A percentile compares a stretch with the other conserved stretches of the same genome.
These are phyloP conservation scores for Aspergillus vadensis DNA, from an alignment of 2,329 filamentous ascomycete genomes.

Conservation along the genomic window DNA sequence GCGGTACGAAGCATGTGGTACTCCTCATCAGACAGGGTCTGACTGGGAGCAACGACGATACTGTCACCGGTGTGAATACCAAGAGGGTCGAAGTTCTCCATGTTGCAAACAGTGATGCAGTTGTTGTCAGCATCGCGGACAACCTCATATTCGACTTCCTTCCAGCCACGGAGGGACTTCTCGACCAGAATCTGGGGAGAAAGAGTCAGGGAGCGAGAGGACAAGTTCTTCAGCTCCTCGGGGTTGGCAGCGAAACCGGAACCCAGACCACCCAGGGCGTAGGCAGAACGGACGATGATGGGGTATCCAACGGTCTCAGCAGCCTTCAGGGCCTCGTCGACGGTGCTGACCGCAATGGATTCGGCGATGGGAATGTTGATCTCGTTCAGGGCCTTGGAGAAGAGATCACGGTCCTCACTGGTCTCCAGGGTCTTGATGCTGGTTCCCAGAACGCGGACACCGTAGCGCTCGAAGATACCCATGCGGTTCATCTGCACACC, in stretches of 20 bases:
- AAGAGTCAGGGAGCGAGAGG: conserved; percentile 86
- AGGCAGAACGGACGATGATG: conserved; percentile 96
- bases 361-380: conserved; percentile 97
- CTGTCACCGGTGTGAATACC: conserved; percentile 98
- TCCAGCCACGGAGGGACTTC: conserved; percentile 99
- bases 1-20: conserved; percentile 99
- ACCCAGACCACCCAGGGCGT: conserved; percentile 91
- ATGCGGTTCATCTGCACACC: conserved; percentile 97
- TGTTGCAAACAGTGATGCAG: conserved; percentile 98
- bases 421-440: conserved; percentile 92
- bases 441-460: conserved; percentile 92
- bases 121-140: conserved; percentile 97
- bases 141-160: conserved; percentile 98
- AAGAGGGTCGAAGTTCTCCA: conserved; percentile 98
- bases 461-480: conserved; percentile 92
- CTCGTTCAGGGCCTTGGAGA: conserved; percentile 92
- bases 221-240: conserved; percentile 91
- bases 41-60: conserved; percentile 94
- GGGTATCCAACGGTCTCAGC: conserved; percentile 89
- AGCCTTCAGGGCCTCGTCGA: conserved; percentile 89
- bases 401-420: conserved; percentile 93
- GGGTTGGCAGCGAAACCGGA: conserved; percentile 94
- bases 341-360: conserved; percentile 86
- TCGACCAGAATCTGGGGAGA: conserved; percentile 97
- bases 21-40: conserved; percentile 96